Evolutionary conservation across 1,284 basidiomycete species (phyloP).

Genomic region (Cryptococcus sp.): DNA sequence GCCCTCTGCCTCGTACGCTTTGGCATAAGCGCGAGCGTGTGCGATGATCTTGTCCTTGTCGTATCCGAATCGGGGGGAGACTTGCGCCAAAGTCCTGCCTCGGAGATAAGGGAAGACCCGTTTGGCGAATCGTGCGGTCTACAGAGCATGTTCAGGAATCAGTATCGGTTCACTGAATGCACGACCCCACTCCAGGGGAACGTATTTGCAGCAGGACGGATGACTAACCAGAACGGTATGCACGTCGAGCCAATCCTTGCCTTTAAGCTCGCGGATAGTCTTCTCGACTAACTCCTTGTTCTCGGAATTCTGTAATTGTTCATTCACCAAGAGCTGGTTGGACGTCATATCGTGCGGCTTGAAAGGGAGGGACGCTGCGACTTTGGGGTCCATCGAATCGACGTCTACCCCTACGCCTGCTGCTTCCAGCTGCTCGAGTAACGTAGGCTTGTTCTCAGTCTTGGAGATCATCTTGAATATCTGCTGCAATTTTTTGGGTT

Average conservation of each 20-base stretch:
- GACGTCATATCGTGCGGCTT: conserved; percentile 40
- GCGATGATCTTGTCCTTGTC: conserved; percentile 26
- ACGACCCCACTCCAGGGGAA: background rate
- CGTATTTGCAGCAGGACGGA: background rate
- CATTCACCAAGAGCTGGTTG: conserved; percentile 38
- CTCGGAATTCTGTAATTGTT: conserved; percentile 28
- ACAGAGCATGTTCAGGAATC: background rate
- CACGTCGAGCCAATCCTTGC: conserved; percentile 31
- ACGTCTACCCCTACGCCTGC: conserved; percentile 33
- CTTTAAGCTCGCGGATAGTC: conserved; percentile 31
- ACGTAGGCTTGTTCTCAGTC: conserved; percentile 12
- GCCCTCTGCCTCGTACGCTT: conserved; percentile 28
- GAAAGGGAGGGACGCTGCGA: conserved; percentile 32
- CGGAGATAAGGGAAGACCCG: conserved; percentile 23
- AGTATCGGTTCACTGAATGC: background rate
- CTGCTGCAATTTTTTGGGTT: background rate
- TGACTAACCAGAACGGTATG: conserved; percentile 34
- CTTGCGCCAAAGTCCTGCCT: conserved; percentile 32
- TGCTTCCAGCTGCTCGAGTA: conserved; percentile 41
- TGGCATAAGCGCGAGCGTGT: conserved; percentile 26
- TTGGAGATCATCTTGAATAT: conserved; percentile 18
- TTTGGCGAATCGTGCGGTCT: conserved; percentile 29
- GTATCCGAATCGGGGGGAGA: conserved; percentile 23
- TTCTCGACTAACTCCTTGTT: conserved; percentile 36
- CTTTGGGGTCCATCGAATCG: conserved; percentile 35